A percentile compares a stretch with the other conserved stretches of the same genome.
These are phyloP conservation scores for Paraconiothyrium brasiliense DNA, from an alignment of 2,329 filamentous ascomycete genomes.

Conservation along the genomic window DNA sequence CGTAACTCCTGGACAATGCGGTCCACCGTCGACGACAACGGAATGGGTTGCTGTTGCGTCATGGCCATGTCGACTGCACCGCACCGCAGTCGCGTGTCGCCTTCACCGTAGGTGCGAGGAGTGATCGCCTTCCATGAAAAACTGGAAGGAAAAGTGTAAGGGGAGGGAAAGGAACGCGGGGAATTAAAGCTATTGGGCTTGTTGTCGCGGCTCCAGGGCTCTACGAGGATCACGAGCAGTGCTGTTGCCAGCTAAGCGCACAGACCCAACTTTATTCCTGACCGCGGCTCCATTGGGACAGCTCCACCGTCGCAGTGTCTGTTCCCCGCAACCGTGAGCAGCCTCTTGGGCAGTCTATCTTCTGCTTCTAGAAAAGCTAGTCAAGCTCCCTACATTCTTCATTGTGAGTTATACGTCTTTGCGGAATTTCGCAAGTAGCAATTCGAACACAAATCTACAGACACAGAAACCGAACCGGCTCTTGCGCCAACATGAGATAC, in stretches of 20 bases:
- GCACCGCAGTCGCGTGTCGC: constrained; percentile 44
- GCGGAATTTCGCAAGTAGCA: neutral
- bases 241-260: constrained; percentile 11
- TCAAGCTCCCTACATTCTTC: neutral
- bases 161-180: constrained; percentile 17
- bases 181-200: constrained; percentile 28
- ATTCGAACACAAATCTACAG: neutral
- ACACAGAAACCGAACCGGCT: neutral
- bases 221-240: constrained; percentile 19
- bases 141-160: constrained; percentile 24
- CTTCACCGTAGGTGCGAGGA: constrained; percentile 16
- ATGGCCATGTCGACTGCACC: constrained; percentile 48
- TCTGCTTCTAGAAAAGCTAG: neutral
- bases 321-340: neutral
- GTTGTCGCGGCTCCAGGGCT: constrained; percentile 14
- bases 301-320: constrained; percentile 1
- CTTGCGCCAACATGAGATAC: too few relatives aligned
- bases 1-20: constrained; percentile 66
- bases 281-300: constrained; percentile 23
- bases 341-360: neutral
- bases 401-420: neutral
- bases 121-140: constrained; percentile 46
- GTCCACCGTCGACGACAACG: constrained; percentile 54
- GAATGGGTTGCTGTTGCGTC: constrained; percentile 44
- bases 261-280: constrained; percentile 22